Conservation (phyloP, 352 stramenopile genomes). For the Pythium graminicola region DNA sequence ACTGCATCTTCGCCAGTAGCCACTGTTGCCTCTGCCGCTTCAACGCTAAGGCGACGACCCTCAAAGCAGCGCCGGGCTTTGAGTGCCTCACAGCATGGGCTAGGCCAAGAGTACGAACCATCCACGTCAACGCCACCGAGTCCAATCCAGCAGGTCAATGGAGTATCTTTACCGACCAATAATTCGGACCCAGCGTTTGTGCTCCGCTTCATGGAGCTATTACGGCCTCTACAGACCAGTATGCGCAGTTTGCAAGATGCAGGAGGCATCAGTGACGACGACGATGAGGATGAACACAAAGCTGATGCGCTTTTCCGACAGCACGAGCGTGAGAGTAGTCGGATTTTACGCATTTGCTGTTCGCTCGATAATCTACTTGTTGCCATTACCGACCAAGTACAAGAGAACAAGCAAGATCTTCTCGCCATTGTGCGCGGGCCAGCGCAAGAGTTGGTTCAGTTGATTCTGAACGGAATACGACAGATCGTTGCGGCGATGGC, state of each 20-base stretch:
- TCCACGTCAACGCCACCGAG: background rate
- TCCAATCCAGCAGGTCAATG: background rate
- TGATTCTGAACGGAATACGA: conserved; percentile 45
- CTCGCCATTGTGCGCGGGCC: conserved; percentile 38
- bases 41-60: background rate
- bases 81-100: too few relatives aligned
- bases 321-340: conserved; percentile 43
- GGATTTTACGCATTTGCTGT: conserved; percentile 57
- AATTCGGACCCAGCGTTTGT: conserved; percentile 2
- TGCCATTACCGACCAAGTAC: conserved; percentile 34
- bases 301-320: conserved; percentile 20
- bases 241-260: conserved; percentile 22
- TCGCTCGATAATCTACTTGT: conserved; percentile 62
- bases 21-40: background rate
- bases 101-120: too few relatives aligned
- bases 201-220: conserved; percentile 38
- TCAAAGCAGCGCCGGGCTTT: background rate
- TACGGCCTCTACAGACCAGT: conserved; percentile 49
- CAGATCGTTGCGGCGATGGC: conserved; percentile 30
- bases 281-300: conserved; percentile 22
- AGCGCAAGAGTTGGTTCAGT: conserved; percentile 34
- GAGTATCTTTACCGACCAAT: background rate
- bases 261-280: conserved; percentile 29
- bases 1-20: too few relatives aligned
- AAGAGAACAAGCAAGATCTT: conserved; percentile 42